Evolutionary conservation across 106 monocot genomes (phyloP), one percentile per base, ranked within the genome.

Genomic region (Dactylorhiza incarnata): DNA sequence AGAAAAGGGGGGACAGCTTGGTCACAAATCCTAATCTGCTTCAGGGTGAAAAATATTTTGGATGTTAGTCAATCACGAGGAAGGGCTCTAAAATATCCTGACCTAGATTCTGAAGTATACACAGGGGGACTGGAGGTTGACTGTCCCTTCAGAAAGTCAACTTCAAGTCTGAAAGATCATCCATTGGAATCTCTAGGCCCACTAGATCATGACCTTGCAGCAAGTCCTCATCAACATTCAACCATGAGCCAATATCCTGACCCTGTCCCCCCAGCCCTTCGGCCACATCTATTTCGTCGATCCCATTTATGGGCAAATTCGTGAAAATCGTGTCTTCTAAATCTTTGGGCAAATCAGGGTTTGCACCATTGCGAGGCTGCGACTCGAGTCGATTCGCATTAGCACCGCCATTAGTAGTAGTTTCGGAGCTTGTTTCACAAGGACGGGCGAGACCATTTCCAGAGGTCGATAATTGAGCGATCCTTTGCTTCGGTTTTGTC

Each of bases 151-250:
- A 95, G 59, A 91, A 93, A 75, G 83, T 84, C 82, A 97, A 80
- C 53, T 89, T 86, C 52, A 97, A 58, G 5, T 94, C 91, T 52
- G 97, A 84, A 45, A 99, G 87, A 75, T 99, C 94, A 75, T 99
- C 97, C 89, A 89, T 89, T 17, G 97, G 97, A 73, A 99, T 94
- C 56, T 94, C 83, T 45, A 99, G 83, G 45, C 94, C 91, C 52
- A 91, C 89, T 49, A 91, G 75, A 81, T 94, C 97, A 73, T 77
- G 78, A 46, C 89, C 97, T 58, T 84, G 89, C 50, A 91, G 68
- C 26, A 74, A 72, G 26, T 91, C 93, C 19, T 94, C 89, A 53
- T 87, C 95, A 49, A 91, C 86, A 75, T 80, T 91, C 77, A 97
- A 74, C 97, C 97, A 97, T 16, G 93, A 84, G 73, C 81, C 82